A percentile compares a stretch with the other conserved stretches of the same genome.
Evolutionary conservation across 1,284 basidiomycete genomes (phyloP).

Genomic region (Tylopilus sp.): DNA sequence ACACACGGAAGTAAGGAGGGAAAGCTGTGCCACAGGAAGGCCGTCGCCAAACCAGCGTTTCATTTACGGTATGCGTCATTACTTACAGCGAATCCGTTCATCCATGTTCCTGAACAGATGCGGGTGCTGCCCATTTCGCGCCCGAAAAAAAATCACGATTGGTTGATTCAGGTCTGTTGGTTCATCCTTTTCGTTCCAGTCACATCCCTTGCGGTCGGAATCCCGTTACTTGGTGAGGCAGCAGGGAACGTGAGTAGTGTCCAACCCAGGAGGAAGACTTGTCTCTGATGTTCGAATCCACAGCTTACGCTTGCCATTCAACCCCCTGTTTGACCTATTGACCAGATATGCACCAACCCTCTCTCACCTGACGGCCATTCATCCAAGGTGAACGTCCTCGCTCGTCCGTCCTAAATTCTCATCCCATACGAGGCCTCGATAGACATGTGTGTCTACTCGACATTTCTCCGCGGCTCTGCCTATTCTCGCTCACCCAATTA

Average conservation of each 20-base stretch:
- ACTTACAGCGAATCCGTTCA: too few relatives aligned
- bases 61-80: too few relatives aligned
- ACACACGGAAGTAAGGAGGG: too few relatives aligned
- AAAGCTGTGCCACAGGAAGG: too few relatives aligned
- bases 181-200: constrained; percentile 34
- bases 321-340: constrained; percentile 55
- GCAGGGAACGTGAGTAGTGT: constrained; percentile 39
- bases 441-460: constrained; percentile 44
- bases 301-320: constrained; percentile 49
- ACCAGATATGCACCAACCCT: too few relatives aligned
- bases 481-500: too few relatives aligned
- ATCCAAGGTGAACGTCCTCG: too few relatives aligned
- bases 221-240: constrained; percentile 36
- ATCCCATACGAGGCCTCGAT: not conserved
- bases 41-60: too few relatives aligned
- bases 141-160: constrained; percentile 55
- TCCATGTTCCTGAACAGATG: too few relatives aligned
- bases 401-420: too few relatives aligned
- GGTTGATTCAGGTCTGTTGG: not conserved
- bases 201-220: constrained; percentile 46
- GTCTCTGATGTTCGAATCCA: constrained; percentile 11
- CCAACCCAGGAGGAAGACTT: not conserved
- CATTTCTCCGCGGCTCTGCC: constrained; percentile 49
- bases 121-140: too few relatives aligned
- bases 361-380: too few relatives aligned